These are phyloP conservation scores for Coemansia sp. DNA, from an alignment of 192 early-diverging fungal genomes.

Conservation along the genomic window DNA sequence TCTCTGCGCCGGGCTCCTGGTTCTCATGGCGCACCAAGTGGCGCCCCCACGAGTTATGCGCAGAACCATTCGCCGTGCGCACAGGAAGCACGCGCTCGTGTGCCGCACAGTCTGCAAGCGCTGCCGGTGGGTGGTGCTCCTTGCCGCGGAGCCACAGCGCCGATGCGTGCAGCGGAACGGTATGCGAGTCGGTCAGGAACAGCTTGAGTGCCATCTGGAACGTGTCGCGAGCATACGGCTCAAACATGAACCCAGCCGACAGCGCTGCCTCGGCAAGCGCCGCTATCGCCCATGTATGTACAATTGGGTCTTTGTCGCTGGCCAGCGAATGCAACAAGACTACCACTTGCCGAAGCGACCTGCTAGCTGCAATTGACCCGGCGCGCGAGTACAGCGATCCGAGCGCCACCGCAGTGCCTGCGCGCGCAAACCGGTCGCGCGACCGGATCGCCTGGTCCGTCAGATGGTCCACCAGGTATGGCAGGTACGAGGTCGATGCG, in stretches of 20 bases:
- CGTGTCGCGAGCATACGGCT: slow-evolving; percentile 83
- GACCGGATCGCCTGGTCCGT: slow-evolving; percentile 77
- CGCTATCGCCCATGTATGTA: slow-evolving; percentile 91
- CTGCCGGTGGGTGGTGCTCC: slow-evolving; percentile 16
- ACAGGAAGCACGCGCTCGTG: slow-evolving; percentile 21
- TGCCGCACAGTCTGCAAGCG: slow-evolving; percentile 1
- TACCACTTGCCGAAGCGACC: slow-evolving; percentile 83
- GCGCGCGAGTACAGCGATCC: slow-evolving; percentile 87
- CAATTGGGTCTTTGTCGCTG: slow-evolving; percentile 88
- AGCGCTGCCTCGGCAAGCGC: slow-evolving; percentile 82
- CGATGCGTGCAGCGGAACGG: slow-evolving; percentile 50
- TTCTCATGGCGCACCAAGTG: background rate
- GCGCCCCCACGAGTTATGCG: background rate
- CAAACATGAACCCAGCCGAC: slow-evolving; percentile 90
- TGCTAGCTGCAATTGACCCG: slow-evolving; percentile 82
- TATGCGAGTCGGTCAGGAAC: slow-evolving; percentile 84
- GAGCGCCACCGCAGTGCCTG: slow-evolving; percentile 87
- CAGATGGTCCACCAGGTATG: slow-evolving; percentile 42
- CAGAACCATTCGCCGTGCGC: background rate
- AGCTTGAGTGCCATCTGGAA: slow-evolving; percentile 86
- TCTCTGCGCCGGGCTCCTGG: background rate
- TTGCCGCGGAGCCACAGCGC: slow-evolving; percentile 40
- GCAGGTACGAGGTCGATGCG: slow-evolving; percentile 30
- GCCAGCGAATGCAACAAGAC: slow-evolving; percentile 89
- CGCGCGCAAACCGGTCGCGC: slow-evolving; percentile 90